phyloP scores from a whole-genome alignment of 1,284 basidiomycete species.

The Ustilago nuda region DNA sequence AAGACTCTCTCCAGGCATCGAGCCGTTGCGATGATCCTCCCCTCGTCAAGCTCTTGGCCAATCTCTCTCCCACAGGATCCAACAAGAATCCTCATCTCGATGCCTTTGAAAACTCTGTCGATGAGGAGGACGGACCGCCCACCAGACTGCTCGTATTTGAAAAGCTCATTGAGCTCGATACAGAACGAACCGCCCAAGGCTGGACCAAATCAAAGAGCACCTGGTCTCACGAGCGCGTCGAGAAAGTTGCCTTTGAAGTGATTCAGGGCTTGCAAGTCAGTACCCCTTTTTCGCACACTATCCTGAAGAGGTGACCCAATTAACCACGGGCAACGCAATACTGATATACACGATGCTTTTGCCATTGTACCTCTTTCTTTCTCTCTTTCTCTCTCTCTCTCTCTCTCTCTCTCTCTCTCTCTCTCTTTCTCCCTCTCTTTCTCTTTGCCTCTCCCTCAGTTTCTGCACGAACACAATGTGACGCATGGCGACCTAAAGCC shows the following conservation, averaged over 20 bases:
- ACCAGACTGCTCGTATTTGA: constrained; percentile 57
- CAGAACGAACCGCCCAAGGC: constrained; percentile 38
- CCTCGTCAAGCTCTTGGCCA: constrained; percentile 52
- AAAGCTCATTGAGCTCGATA: constrained; percentile 57
- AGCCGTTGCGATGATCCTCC: constrained; percentile 23
- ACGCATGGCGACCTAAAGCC: constrained; percentile 63
- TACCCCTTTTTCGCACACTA: background rate
- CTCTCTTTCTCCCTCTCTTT: no score
- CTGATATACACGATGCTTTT: no score
- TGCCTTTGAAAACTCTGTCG: constrained; percentile 11
- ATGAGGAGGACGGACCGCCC: constrained; percentile 48
- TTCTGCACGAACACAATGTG: constrained; percentile 55
- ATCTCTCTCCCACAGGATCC: constrained; percentile 28
- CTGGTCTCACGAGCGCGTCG: constrained; percentile 54
- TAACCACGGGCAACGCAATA: no score
- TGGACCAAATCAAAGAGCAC: constrained; percentile 44
- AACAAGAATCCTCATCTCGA: constrained; percentile 4
- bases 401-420: no score
- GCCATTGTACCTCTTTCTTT: no score
- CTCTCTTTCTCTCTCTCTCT: no score
- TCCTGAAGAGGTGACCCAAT: no score
- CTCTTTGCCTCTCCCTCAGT: constrained; percentile 7
- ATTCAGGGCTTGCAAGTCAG: constrained; percentile 51
- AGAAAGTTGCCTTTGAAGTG: constrained; percentile 50
- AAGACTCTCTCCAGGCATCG: constrained; percentile 34